Base-by-base conservation (phyloP, 2,329 filamentous ascomycete species). In the Amylocarpus encephaloides region DNA sequence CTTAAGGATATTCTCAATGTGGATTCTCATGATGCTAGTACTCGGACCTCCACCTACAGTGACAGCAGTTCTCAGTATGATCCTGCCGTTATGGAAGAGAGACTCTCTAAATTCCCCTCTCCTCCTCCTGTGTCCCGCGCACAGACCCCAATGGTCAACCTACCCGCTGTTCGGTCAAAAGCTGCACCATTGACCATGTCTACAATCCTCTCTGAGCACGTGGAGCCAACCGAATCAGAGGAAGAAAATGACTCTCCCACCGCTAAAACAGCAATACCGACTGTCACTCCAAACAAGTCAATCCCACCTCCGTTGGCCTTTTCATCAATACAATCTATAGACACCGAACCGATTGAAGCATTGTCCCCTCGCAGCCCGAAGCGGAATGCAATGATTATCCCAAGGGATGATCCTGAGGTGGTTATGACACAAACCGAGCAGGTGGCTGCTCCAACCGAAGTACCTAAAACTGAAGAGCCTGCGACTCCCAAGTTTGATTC, bases 361-460 rank as follows among this genome's bases (percentile, higher is more conserved):
- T n/a, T 49, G 52, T 66, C 68, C 36, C 69, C 72, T 18, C 72
- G 73, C 40, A 79, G 73, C 56, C 76, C 75, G 1, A 75, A 72
- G 66, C 70, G 77, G 50, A 73, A 80, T 55, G 80, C 67, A 1
- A 78, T 82, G 54, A 76, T 82, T 50, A 71, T 82, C 18, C 74
- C 79, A 1, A 71, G 70, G 15, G 76, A 78, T 36, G 62, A 59
- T 12, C 38, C 44, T 22, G 63, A 65, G 13, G 52, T 67, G 48
- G 60, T 64, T 13, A 63, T 30, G 18, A 15, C 65, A 26, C 55
- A 56, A 11, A 64, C 63, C 22, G 60, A 59, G 29, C 38, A n/a
- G 10, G 38, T 11, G 3, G n/a, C n/a, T 18, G n/a, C n/a, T 19
- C 16, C 16, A 11, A 10, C 18, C 12, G 38, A 41, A 16, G 22